A percentile compares a stretch with the other conserved stretches of the same genome.
These are phyloP conservation scores for Kwoniella botswanensis DNA, from an alignment of 768 basidiomycete species.

Conservation along the genomic window DNA sequence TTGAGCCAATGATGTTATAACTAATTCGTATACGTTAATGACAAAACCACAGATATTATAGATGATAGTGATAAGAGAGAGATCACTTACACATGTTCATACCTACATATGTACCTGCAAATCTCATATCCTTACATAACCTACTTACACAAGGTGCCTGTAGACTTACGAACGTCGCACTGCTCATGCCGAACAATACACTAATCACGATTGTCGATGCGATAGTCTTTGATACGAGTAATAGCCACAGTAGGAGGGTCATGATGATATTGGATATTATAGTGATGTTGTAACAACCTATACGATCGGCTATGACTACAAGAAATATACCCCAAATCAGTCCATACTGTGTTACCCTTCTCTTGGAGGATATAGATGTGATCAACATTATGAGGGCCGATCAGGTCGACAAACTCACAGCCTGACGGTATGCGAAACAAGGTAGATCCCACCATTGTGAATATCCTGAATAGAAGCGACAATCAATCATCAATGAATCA, in stretches of 20 bases:
- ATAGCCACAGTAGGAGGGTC: slow-evolving; percentile 11
- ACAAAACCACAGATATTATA: too few species aligned
- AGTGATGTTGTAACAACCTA: slow-evolving; percentile 18
- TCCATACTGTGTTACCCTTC: too few species aligned
- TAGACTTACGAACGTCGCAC: slow-evolving; percentile 13
- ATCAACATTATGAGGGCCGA: background rate
- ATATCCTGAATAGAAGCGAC: background rate
- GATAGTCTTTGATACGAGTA: slow-evolving; percentile 8
- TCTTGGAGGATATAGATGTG: background rate
- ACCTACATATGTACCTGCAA: slow-evolving; percentile 23
- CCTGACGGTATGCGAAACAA: slow-evolving; percentile 1
- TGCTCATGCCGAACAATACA: slow-evolving; percentile 14
- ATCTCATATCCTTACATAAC: slow-evolving; percentile 13
- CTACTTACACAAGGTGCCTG: slow-evolving; percentile 13
- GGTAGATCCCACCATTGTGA: slow-evolving; percentile 3
- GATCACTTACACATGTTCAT: slow-evolving; percentile 18
- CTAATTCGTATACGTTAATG: background rate
- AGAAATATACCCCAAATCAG: too few species aligned
- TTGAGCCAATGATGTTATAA: background rate
- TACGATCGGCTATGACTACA: slow-evolving; percentile 20
- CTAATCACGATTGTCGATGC: slow-evolving; percentile 7
- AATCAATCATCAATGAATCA: too few species aligned
- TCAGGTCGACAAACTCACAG: background rate
- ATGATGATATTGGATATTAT: slow-evolving; percentile 22
- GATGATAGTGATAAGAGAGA: background rate